Base-by-base conservation (phyloP, 2,329 filamentous ascomycete species). In the Aspergillus flavus region DNA sequence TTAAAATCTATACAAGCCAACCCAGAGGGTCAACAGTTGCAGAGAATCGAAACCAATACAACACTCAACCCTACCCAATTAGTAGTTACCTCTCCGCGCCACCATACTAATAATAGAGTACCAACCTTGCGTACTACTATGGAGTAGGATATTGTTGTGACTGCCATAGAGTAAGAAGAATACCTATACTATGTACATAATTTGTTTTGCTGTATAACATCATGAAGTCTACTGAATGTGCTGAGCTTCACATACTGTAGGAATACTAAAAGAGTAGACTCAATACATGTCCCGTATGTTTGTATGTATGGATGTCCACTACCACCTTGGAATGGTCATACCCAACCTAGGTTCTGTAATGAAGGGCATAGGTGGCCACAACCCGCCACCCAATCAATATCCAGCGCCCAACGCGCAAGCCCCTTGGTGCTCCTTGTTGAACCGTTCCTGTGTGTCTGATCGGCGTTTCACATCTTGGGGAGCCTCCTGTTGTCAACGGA, bases 391-490 rank as follows among this genome's bases (percentile, higher is more conserved):
- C 52, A 55, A 55, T 55, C 52, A 55, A 23, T 19, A 39, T 7
- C 32, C 52, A 26, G 32, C 6, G 3, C 52, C 45, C 30, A 23
- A 46, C 43, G 57, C 30, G 57, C 45, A 34, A 30, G 45, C 45
- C 41, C 50, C 50, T 55, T 57, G 28, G 43, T 58, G 30, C 61
- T 48, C 52, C 57, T 30, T 50, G 43, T 57, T 63, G 58, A 59
- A 46, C 57, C 41, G 52, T 55, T 58, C 41, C 59, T n/a, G 23
- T 41, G 34, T 56, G 52, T 58, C 28, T 28, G 54, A 64, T 64
- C 62, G 48, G 58, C 59, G 62, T 64, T 64, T 64, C 62, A 64
- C 23, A 56, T 54, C 41, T 55, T 21, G 36, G 26, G 39, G 28
- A 30, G 26, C 46, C 58, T 45, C 1, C 28, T 32, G 10, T 54